These are phyloP conservation scores for Canavalia gladiata DNA, from an alignment of 306 rosid species.

Conservation along the genomic window DNA sequence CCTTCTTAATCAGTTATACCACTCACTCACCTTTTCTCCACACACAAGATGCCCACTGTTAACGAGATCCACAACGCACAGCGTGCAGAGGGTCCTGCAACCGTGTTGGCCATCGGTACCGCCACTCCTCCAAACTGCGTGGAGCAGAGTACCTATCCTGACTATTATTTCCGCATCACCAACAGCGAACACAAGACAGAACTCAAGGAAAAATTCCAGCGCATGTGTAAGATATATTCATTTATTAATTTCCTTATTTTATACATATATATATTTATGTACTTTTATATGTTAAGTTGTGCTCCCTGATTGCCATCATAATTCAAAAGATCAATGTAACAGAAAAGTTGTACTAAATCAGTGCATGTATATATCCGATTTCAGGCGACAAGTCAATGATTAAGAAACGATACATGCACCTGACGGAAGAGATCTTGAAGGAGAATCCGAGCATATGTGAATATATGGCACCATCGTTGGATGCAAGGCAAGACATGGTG, in stretches of 20 bases:
- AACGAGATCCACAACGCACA: constrained; percentile 69
- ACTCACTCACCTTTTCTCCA: neutral
- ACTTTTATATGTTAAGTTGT: neutral
- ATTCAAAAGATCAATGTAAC: too few species aligned
- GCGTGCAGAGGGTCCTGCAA: constrained; percentile 72
- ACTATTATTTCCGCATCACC: constrained; percentile 69
- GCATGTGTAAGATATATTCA: constrained; percentile 50
- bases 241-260: neutral
- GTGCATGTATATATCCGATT: neutral
- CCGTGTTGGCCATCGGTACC: constrained; percentile 72
- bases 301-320: neutral
- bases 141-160: constrained; percentile 64
- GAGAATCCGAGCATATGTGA: constrained; percentile 45
- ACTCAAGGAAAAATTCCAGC: constrained; percentile 52
- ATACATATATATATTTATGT: neutral
- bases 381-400: constrained; percentile 58
- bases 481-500: constrained; percentile 55
- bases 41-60: constrained; percentile 40
- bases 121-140: constrained; percentile 68
- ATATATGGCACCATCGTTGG: constrained; percentile 56
- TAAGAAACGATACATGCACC: constrained; percentile 51
- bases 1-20: neutral
- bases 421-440: constrained; percentile 47
- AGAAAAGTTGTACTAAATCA: neutral
- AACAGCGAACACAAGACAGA: constrained; percentile 56